A percentile compares a stretch with the other conserved stretches of the same genome.
These are phyloP conservation scores for Boletus sp. DNA, from an alignment of 768 basidiomycete genomes.

Conservation along the genomic window DNA sequence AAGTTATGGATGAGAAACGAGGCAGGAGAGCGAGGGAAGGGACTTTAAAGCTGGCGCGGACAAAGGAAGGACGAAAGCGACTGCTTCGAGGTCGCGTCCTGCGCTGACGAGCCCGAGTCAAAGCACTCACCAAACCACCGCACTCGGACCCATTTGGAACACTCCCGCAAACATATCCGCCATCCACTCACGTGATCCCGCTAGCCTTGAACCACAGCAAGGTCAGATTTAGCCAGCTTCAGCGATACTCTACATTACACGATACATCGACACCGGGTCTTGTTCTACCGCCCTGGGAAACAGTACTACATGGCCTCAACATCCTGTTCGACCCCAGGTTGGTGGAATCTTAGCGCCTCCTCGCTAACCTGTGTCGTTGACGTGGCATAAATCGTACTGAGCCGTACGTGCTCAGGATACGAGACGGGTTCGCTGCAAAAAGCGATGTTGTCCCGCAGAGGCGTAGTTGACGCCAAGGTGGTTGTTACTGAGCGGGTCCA, in stretches of 20 bases:
- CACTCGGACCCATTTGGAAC: constrained; percentile 33
- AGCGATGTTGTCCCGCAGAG: background rate
- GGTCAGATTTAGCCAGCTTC: constrained; percentile 1
- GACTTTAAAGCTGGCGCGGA: constrained; percentile 5
- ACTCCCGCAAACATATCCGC: constrained; percentile 5
- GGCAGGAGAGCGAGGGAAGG: background rate
- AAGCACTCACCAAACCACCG: constrained; percentile 16
- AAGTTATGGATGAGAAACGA: background rate
- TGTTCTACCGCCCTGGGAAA: background rate
- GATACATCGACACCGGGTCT: background rate
- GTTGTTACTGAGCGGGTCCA: background rate
- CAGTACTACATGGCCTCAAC: background rate
- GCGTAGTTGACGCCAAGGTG: background rate
- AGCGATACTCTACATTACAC: background rate
- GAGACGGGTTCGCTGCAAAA: background rate
- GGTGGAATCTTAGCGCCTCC: background rate
- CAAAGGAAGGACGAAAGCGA: constrained; percentile 14
- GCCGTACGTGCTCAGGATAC: background rate
- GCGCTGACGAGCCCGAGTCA: constrained; percentile 31
- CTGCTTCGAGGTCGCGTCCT: constrained; percentile 33
- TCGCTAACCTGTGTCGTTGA: background rate
- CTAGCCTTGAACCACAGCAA: background rate
- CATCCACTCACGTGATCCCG: constrained; percentile 24
- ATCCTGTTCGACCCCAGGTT: background rate
- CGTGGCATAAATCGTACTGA: background rate